Conservation (phyloP, 129 eudicot species). For the Tagetes patula region DNA sequence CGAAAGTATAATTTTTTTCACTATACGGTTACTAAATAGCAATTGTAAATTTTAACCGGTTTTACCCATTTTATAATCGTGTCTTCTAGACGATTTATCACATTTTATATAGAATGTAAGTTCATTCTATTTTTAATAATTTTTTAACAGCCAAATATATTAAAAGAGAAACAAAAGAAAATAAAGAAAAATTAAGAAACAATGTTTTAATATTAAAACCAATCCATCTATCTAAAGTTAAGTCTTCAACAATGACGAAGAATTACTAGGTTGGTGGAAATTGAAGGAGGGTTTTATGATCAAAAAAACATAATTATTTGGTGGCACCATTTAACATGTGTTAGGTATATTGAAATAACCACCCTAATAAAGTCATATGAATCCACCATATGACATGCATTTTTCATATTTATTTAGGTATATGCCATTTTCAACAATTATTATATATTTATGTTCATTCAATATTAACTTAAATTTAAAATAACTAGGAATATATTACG, state of each 20-base stretch:
- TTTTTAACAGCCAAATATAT: too few species aligned
- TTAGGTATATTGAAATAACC: constrained; percentile 40
- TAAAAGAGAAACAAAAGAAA: too few species aligned
- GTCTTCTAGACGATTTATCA: too few species aligned
- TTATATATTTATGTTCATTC: constrained; percentile 3
- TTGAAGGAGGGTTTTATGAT: constrained; percentile 21
- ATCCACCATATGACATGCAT: constrained; percentile 28
- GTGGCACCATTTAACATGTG: constrained; percentile 34
- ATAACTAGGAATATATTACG: not conserved
- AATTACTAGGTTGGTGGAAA: constrained; percentile 30
- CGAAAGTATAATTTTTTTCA: too few species aligned
- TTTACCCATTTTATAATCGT: too few species aligned
- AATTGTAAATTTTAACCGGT: too few species aligned
- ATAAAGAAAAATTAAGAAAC: too few species aligned
- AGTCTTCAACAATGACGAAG: not conserved
- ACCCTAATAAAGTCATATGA: constrained; percentile 36
- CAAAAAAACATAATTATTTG: constrained; percentile 25
- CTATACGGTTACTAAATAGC: too few species aligned
- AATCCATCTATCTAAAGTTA: too few species aligned
- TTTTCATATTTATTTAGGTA: constrained; percentile 35
- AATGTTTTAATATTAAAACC: too few species aligned
- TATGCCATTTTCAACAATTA: constrained; percentile 34
- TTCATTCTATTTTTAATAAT: too few species aligned
- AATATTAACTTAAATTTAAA: not conserved
- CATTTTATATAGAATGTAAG: too few species aligned